A percentile compares a stretch with the other conserved stretches of the same genome.
Evolutionary conservation across 495 filamentous ascomycete species (phyloP).

Genomic region (Penicillium maclennaniae): DNA sequence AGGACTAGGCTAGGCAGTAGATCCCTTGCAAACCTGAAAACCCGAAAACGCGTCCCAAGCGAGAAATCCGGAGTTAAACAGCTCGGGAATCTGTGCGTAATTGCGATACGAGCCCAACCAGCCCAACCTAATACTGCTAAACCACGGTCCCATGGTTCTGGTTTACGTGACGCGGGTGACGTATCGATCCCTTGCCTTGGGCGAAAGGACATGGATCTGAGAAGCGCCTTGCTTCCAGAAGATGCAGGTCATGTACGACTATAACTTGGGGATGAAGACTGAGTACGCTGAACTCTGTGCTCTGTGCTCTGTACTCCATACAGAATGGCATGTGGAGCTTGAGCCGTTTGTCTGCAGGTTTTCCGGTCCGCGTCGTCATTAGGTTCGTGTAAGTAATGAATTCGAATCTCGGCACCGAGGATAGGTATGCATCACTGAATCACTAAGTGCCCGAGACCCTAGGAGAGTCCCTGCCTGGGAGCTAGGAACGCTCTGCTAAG

Average conservation of each 20-base stretch:
- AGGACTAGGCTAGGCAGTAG: no score
- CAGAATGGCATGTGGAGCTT: constrained; percentile 15
- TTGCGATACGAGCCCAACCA: constrained; percentile 1
- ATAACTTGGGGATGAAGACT: not conserved
- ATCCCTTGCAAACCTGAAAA: not conserved
- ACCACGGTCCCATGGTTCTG: constrained; percentile 3
- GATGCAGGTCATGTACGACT: constrained; percentile 1
- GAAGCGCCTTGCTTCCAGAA: constrained; percentile 25
- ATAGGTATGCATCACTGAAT: no score
- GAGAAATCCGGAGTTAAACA: not conserved
- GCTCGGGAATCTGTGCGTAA: not conserved
- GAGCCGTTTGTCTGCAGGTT: constrained; percentile 9
- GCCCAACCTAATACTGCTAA: not conserved
- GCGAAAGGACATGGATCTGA: constrained; percentile 12
- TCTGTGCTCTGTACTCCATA: no score
- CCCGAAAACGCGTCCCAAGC: not conserved
- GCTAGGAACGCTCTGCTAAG: not conserved
- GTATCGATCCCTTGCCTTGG: constrained; percentile 15
- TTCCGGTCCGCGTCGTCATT: constrained; percentile 1
- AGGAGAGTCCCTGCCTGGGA: no score
- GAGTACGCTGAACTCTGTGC: no score
- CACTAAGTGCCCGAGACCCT: no score
- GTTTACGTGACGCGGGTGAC: constrained; percentile 14
- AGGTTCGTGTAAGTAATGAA: no score
- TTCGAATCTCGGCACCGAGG: no score